Percentiles rank a stretch among this genome's conserved stretches.
Conservation (phyloP, 208 protist genomes). For the Acanthamoeba sp. region DNA sequence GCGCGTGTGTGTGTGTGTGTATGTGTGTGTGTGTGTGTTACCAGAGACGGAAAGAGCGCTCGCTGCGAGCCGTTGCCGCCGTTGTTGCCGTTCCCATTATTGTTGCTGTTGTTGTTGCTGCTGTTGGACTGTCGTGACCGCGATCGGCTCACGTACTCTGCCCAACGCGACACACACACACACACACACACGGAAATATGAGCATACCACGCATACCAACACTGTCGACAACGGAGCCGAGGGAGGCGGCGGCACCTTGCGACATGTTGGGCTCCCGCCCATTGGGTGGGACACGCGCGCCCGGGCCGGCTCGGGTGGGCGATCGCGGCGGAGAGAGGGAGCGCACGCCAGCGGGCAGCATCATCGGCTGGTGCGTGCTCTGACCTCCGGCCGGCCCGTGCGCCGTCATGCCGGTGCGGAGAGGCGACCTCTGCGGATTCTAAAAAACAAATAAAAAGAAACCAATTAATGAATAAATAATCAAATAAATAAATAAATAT, state of each 20-base stretch:
- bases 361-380: not conserved
- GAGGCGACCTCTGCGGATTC: not conserved
- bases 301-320: not conserved
- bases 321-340: constrained; percentile 25
- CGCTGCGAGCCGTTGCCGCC: not conserved
- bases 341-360: not conserved
- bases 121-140: not conserved
- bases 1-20: too few relatives aligned
- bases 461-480: too few relatives aligned
- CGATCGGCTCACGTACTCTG: constrained; percentile 25
- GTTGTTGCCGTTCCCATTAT: not conserved
- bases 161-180: not conserved
- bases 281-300: not conserved
- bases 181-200: not conserved
- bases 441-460: too few relatives aligned
- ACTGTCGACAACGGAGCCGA: not conserved
- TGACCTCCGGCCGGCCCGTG: not conserved
- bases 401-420: not conserved
- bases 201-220: not conserved
- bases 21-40: too few relatives aligned
- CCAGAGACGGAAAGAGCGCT: constrained; percentile 15
- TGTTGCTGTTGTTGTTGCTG: constrained; percentile 6
- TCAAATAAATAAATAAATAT: too few relatives aligned
- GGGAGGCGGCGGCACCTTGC: not conserved
- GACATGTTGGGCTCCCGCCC: not conserved